Base-by-base conservation (phyloP, 2,329 filamentous ascomycete genomes). In the Fusarium lyarnte region DNA sequence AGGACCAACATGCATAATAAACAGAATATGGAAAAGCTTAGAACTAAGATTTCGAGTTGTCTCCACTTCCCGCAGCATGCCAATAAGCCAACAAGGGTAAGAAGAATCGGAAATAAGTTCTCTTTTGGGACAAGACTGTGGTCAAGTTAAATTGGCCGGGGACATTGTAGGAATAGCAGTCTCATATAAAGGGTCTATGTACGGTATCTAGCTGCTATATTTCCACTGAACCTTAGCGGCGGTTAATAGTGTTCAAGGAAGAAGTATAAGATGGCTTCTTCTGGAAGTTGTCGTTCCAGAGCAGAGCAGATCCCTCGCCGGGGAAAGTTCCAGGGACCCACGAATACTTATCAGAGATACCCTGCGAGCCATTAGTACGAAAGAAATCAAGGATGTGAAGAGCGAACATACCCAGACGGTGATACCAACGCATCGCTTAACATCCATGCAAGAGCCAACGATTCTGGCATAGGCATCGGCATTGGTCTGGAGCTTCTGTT, bases 231-330 rank as follows among this genome's bases (percentile, higher is more conserved):
- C 8, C 23, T 57, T 58, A 61, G 14, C 49, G 33, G 19, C 33
- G 23, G 33, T 47, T 33, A 1, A 66, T 66, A 6, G 63, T 66
- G 25, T 66, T 66, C 21, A 66, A 21, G n/a, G 43, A n/a, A 25
- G 63, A 66, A 21, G 61, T 51, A 23, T 66, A 66, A 8, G 42
- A 51, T 2, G 63, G 63, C 63, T 66, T 66, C 61, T 66, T 66
- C n/a, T 66, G 55, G 21, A 41, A 66, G 63, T 49, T 66, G 12
- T 66, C 63, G 8, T 66, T 25, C 63, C 63, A 66, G 4, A 66
- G 61, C 3, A 66, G 25, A 35, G 63, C 63, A 35, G 63, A 66
- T 3, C 63, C 63, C 49, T 66, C 63, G 2, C 63, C 61, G 1
- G 27, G 33, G 43, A 66, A 66, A 3, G 63, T 66, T 3, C 36